Evolutionary conservation across 495 filamentous ascomycete species (phyloP), one percentile per base, ranked within the genome.

Genomic region (Xylaria palmicola): DNA sequence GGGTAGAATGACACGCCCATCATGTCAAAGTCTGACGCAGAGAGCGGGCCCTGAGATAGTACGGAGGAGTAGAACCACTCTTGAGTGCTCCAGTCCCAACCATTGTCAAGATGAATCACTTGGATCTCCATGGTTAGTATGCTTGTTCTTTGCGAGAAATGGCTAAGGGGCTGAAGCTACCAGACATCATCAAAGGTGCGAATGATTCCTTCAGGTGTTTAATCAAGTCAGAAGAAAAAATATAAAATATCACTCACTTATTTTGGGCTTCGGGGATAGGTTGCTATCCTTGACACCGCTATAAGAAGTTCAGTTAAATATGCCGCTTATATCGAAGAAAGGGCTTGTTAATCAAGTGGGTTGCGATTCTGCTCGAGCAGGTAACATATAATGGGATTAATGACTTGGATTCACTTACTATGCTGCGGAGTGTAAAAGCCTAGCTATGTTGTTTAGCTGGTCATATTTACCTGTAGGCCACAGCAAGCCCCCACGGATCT

Each of bases 1-100:
- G 87, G 88, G 74, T 90, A 89, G 71, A 84, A 90, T 0, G 85
- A 87, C 2, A 90, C 82, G 12, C 86, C 87, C 72, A 89, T 88
- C 63, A 85, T 79, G 71, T 90, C 87, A 60, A 85, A 89, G 64
- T 88, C 86, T 2, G 81, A 74, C 0, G 77, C 66, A 4, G 69
- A 58, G 1, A 89, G 76, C 1, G 78, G 73, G 4, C 81, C 84
- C n/a, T 78, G 64, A 12, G 71, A 79, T 0, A 88, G 72, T 4
- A 84, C 80, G 3, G 79, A 78, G 19, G 79, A 79, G 70, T 88
- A 89, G 68, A 83, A 90, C 63, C 79, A 80, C 22, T 85, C 74
- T 65, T 90, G 87, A n/a, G 77, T 76, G 9, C 65, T 72, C 85
- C 83, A 88, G 62, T 85, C 79, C 84, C 86, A 91, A 47, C 87